Evolutionary conservation across 2,329 filamentous ascomycete species (phyloP), one percentile per base, ranked within the genome.

Genomic region (Penicillium italicum): DNA sequence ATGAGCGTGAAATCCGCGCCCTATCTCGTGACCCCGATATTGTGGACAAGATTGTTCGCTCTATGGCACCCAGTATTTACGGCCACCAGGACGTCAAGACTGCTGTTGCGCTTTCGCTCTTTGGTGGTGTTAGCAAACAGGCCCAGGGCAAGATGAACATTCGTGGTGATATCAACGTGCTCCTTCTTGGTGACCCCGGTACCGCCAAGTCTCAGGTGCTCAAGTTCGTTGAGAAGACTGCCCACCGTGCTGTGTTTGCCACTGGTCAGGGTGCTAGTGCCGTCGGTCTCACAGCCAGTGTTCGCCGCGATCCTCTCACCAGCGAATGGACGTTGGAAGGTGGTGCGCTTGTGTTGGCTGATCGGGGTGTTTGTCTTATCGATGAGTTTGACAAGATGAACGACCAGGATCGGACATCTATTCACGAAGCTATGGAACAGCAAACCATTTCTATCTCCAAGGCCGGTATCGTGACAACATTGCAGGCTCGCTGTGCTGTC

Each of bases 311-410:
- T 71, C 94, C 94, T 5, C 80, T 97, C 70, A 99, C 94, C 2
- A 90, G 88, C 72, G 94, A 99, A 76, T 99, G 94, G 93, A 97
- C 94, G 6, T 80, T 99, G 2, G 94, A 99, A 77, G 94, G 94
- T 60, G 94, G 94, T 69, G 94, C 94, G 4, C 81, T 99, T 11
- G 94, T 99, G 67, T 84, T 99, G 53, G 94, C 94, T 16, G 94
- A 99, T 72, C 88, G 90, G 62, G 94, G 94, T 38, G 96, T 91
- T 16, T 97, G 94, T 69, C 81, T 99, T 30, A 99, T 99, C 60
- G 94, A 99, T 68, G 94, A 99, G 76, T 99, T 99, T 67, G 94
- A 99, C 83, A 99, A 99, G 82, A 99, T 99, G 94, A 97, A 97
- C 73, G 94, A 99, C 72, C 91, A 97, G 71, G 94, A 99, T 74